Conservation (phyloP, 306 rosid genomes). For the Prinsepia uniflora region DNA sequence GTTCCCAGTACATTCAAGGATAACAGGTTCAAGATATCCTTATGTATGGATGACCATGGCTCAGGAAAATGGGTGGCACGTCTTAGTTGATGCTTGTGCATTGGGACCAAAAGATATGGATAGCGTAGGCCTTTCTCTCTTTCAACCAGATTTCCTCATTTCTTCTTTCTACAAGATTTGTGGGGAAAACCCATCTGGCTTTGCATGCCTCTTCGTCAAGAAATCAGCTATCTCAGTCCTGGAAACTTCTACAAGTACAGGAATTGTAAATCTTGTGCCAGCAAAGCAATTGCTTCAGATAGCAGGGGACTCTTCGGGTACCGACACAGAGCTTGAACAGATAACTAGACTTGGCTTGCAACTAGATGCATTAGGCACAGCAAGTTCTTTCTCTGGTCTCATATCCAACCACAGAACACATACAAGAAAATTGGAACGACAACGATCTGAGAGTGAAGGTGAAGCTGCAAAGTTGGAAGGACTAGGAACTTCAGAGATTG, state of each 20-base stretch:
- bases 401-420: slow-evolving; percentile 26
- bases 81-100: slow-evolving; percentile 83
- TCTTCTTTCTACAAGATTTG: slow-evolving; percentile 83
- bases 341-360: slow-evolving; percentile 24
- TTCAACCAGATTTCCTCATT: slow-evolving; percentile 74
- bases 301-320: slow-evolving; percentile 51
- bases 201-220: slow-evolving; percentile 84
- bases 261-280: slow-evolving; percentile 73
- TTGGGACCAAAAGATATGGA: slow-evolving; percentile 91
- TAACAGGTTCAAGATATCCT: slow-evolving; percentile 88
- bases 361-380: slow-evolving; percentile 38
- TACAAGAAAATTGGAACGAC: slow-evolving; percentile 31
- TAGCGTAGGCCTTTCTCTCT: slow-evolving; percentile 73
- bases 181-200: slow-evolving; percentile 93
- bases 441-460: slow-evolving; percentile 27
- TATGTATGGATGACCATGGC: slow-evolving; percentile 85
- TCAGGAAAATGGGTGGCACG: slow-evolving; percentile 87
- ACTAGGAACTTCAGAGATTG: slow-evolving; percentile 27
- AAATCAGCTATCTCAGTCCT: slow-evolving; percentile 55
- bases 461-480: slow-evolving; percentile 21
- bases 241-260: slow-evolving; percentile 49
- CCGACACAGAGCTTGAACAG: slow-evolving; percentile 42
- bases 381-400: slow-evolving; percentile 68
- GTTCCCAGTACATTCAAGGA: slow-evolving; percentile 76
- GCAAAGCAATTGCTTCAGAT: slow-evolving; percentile 34